phyloP scores from a whole-genome alignment of 2,329 filamentous ascomycete genomes.

The Metarhizium anisopliae region DNA sequence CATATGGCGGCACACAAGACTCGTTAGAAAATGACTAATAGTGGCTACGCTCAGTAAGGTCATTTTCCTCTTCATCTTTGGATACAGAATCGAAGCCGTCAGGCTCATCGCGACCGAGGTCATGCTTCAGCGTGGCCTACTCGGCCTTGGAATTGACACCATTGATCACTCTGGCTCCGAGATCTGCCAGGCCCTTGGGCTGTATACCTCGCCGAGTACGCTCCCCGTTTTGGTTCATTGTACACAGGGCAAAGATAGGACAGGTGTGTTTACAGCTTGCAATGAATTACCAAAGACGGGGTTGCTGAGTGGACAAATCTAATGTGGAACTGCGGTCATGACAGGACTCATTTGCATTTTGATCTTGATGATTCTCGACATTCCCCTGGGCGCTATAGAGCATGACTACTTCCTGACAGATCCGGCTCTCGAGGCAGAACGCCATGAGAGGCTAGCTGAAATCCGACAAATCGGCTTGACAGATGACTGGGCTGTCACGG shows the following conservation, averaged over 20 bases:
- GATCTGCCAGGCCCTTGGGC: slow-evolving; percentile 33
- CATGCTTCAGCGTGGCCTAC: slow-evolving; percentile 63
- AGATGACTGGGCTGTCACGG: slow-evolving; percentile 63
- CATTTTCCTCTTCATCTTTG: slow-evolving; percentile 52
- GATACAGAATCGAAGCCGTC: slow-evolving; percentile 62
- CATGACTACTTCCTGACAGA: slow-evolving; percentile 64
- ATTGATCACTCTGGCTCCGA: slow-evolving; percentile 58
- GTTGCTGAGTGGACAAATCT: too few species aligned
- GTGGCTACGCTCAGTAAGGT: slow-evolving; percentile 27
- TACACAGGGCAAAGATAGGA: slow-evolving; percentile 80
- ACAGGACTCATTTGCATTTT: slow-evolving; percentile 59
- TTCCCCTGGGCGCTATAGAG: slow-evolving; percentile 51
- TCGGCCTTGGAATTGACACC: slow-evolving; percentile 60
- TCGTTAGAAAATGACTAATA: too few species aligned
- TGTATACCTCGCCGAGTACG: slow-evolving; percentile 23
- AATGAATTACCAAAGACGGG: too few species aligned
- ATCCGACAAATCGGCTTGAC: slow-evolving; percentile 62
- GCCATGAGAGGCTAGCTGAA: slow-evolving; percentile 55
- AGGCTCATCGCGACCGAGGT: slow-evolving; percentile 59
- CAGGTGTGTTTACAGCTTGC: slow-evolving; percentile 15
- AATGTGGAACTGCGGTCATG: too few species aligned
- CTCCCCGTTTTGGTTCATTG: slow-evolving; percentile 71
- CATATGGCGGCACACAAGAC: too few species aligned
- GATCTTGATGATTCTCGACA: slow-evolving; percentile 52
- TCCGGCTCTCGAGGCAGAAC: slow-evolving; percentile 49